phyloP scores from a whole-genome alignment of 1,284 basidiomycete genomes.

The Sporisorium sorghi region DNA sequence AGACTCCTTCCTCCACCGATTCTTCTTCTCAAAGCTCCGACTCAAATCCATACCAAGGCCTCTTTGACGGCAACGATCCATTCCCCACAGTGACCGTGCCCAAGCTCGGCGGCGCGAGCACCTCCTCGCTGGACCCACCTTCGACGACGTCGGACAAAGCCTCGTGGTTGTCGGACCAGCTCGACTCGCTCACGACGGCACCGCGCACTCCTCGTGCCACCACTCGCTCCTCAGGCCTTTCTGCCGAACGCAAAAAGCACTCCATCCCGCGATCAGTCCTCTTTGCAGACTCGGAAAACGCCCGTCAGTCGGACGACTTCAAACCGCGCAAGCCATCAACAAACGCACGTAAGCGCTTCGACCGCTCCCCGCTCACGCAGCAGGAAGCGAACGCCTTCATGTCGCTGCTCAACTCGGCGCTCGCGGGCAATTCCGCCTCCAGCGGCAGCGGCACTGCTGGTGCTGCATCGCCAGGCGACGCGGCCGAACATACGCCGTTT shows the following conservation, averaged over 20 bases:
- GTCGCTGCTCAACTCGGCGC: constrained; percentile 36
- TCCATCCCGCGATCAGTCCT: constrained; percentile 42
- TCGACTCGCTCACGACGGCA: constrained; percentile 32
- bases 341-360: constrained; percentile 20
- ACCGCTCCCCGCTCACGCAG: constrained; percentile 36
- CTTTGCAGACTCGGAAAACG: constrained; percentile 32
- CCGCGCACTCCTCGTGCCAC: constrained; percentile 8
- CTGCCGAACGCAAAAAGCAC: constrained; percentile 12
- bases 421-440: constrained; percentile 18
- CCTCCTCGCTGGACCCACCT: background rate
- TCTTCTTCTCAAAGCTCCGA: constrained; percentile 4
- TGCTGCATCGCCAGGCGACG: background rate
- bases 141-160: background rate
- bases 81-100: constrained; percentile 27
- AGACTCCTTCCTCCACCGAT: constrained; percentile 1
- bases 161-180: constrained; percentile 37
- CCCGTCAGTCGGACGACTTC: constrained; percentile 29
- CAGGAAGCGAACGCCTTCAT: constrained; percentile 48
- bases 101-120: constrained; percentile 1
- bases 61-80: constrained; percentile 37
- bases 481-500: constrained; percentile 24
- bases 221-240: background rate
- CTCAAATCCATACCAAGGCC: constrained; percentile 32
- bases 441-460: background rate
- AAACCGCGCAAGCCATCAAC: constrained; percentile 8